Evolutionary conservation across 208 protist genomes (phyloP).

Genomic region (Acanthamoeba lenticulata): DNA sequence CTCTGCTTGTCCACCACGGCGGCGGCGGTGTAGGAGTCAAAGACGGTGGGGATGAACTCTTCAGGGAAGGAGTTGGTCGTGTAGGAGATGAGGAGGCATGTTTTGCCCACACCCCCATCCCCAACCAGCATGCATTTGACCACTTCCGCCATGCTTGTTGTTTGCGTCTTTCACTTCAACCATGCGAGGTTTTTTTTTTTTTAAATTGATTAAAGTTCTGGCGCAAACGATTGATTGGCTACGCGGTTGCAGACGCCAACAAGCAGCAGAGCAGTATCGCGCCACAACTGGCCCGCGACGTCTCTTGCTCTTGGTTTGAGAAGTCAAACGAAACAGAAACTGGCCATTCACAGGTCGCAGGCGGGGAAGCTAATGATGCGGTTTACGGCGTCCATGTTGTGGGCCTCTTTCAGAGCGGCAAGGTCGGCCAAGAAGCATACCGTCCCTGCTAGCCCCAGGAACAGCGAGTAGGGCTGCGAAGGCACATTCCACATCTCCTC

Average conservation of each 20-base stretch:
- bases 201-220: too few relatives aligned
- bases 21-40: slow-evolving; percentile 89
- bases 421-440: slow-evolving; percentile 35
- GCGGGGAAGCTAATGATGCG: neutral
- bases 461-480: slow-evolving; percentile 55
- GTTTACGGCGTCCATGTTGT: neutral
- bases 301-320: too few relatives aligned
- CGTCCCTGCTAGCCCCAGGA: neutral
- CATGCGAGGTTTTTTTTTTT: too few relatives aligned
- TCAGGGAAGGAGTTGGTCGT: slow-evolving; percentile 87
- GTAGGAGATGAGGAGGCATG: slow-evolving; percentile 87
- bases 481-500: slow-evolving; percentile 51
- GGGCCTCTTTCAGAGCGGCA: neutral
- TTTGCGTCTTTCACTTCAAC: too few relatives aligned
- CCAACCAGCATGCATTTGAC: slow-evolving; percentile 79
- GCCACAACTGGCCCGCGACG: too few relatives aligned
- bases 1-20: slow-evolving; percentile 84
- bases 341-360: neutral
- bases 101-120: slow-evolving; percentile 88
- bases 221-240: too few relatives aligned
- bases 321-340: too few relatives aligned
- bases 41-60: slow-evolving; percentile 80
- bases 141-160: too few relatives aligned
- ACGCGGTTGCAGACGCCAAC: too few relatives aligned
- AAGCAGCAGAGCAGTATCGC: too few relatives aligned